Evolutionary conservation across 2,329 filamentous ascomycete genomes (phyloP).

Genomic region (Fusarium sororula): DNA sequence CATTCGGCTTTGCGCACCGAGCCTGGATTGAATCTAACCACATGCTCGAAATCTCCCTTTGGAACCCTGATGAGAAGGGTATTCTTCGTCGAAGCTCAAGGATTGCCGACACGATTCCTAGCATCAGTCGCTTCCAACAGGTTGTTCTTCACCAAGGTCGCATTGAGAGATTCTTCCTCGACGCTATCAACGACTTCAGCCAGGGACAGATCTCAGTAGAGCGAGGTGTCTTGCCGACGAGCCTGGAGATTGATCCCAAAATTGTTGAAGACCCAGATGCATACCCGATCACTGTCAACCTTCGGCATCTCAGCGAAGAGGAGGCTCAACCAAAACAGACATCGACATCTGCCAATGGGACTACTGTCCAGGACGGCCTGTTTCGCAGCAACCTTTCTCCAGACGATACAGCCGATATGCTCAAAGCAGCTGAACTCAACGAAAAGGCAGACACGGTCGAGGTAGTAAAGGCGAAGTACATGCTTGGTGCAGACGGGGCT

Average conservation of each 20-base stretch:
- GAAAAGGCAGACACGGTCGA: slow-evolving; percentile 38
- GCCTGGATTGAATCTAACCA: slow-evolving; percentile 74
- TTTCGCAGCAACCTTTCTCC: slow-evolving; percentile 34
- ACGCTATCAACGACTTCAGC: slow-evolving; percentile 58
- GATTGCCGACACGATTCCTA: slow-evolving; percentile 69
- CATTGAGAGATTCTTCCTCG: slow-evolving; percentile 73
- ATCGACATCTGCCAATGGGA: background rate
- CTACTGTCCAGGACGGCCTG: background rate
- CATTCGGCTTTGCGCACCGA: slow-evolving; percentile 72
- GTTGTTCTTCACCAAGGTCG: slow-evolving; percentile 76
- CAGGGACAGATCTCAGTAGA: background rate
- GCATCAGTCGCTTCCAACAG: slow-evolving; percentile 70
- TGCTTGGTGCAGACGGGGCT: slow-evolving; percentile 75
- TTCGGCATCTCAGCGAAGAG: slow-evolving; percentile 2
- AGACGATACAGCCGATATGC: slow-evolving; percentile 65
- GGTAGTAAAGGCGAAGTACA: slow-evolving; percentile 59
- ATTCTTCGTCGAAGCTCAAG: slow-evolving; percentile 58
- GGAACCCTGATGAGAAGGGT: background rate
- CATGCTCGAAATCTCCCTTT: slow-evolving; percentile 63
- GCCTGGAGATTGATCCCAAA: background rate
- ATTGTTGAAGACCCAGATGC: background rate
- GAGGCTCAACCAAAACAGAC: slow-evolving; percentile 1
- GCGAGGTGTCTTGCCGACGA: background rate
- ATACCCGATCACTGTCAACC: background rate
- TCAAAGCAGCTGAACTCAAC: slow-evolving; percentile 38